Conservation (phyloP, 495 filamentous ascomycete genomes). For the Tuber brumale region DNA sequence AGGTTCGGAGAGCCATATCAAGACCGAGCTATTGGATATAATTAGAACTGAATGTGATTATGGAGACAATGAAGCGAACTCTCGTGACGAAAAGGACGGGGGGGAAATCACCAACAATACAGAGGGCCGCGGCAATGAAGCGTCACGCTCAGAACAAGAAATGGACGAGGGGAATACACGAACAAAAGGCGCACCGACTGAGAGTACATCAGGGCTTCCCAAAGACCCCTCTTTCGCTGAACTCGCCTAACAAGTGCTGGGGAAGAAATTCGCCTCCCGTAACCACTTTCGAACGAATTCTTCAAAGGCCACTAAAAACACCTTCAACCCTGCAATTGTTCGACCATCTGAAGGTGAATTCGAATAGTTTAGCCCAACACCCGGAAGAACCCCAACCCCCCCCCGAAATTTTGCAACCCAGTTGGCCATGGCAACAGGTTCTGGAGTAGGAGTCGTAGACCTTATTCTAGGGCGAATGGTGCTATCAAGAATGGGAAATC, state of each 20-base stretch:
- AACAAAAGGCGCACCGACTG: not conserved
- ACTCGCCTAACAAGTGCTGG: not conserved
- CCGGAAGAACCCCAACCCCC: no score
- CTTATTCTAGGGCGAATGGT: no score
- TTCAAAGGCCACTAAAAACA: constrained; percentile 59
- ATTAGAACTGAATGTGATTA: constrained; percentile 64
- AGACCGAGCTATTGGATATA: not conserved
- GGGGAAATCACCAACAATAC: constrained; percentile 45
- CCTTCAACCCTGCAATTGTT: constrained; percentile 54
- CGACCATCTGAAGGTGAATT: constrained; percentile 20
- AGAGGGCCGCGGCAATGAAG: constrained; percentile 1
- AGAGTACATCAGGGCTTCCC: constrained; percentile 19
- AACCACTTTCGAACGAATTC: constrained; percentile 60
- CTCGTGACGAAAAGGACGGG: constrained; percentile 54
- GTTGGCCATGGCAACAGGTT: no score
- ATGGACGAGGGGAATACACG: constrained; percentile 32
- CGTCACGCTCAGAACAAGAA: not conserved
- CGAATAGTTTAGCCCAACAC: constrained; percentile 31
- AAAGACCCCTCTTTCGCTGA: constrained; percentile 33
- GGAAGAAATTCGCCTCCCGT: constrained; percentile 39
- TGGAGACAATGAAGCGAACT: constrained; percentile 81
- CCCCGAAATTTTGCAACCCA: no score
- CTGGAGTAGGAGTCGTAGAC: no score
- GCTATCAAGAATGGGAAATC: no score
- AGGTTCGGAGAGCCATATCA: constrained; percentile 11